Base-by-base conservation (phyloP, 2,329 filamentous ascomycete genomes). In the Phialophora expanda region DNA sequence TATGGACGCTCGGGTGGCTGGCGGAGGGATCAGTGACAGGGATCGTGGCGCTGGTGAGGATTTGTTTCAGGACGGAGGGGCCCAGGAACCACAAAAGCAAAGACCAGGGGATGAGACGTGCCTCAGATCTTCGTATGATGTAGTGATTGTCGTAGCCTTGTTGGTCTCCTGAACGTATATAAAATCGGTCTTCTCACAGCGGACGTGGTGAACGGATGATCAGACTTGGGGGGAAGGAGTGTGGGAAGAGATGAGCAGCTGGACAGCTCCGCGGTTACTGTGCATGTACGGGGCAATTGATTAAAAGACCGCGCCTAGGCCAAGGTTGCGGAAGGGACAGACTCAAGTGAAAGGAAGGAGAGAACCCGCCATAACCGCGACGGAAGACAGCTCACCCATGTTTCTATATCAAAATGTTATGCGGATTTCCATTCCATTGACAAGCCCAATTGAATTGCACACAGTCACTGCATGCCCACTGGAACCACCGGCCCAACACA, bases 1-100 rank as follows among this genome's bases (percentile, higher is more conserved):
- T 54, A 61, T 57, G 48, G 30, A 56, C 9, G 60, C 34, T 50
- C 30, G 63, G 60, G 65, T 69, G 67, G 65, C 67, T 64, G 67
- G 67, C 59, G 38, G 54, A 34, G 48, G 62, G 55, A 54, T 46
- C 26, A 34, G 60, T 56, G 60, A 62, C 58, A 60, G 61, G 67
- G 61, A 65, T 60, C 28, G 14, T 54, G 58, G 53, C 32, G 55
- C 46, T 56, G 51, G 58, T 44, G 65, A 67, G 62, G 60, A 61
- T 67, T 51, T 67, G 67, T 67, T 69, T 69, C 67, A 69, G 67
- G 54, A 34, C 53, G 8, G 59, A 46, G 64, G 46, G 58, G 30
- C 44, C 32, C 32, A 34, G 32, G 32, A 34, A 32, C 17, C 62
- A 64, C 34, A 24, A 24, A 61, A 41, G 34, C n/a, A 53, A 32